Percentiles rank a stretch among this genome's conserved stretches.
These are phyloP conservation scores for Lactarius evosmus DNA, from an alignment of 768 basidiomycete genomes.

Conservation along the genomic window DNA sequence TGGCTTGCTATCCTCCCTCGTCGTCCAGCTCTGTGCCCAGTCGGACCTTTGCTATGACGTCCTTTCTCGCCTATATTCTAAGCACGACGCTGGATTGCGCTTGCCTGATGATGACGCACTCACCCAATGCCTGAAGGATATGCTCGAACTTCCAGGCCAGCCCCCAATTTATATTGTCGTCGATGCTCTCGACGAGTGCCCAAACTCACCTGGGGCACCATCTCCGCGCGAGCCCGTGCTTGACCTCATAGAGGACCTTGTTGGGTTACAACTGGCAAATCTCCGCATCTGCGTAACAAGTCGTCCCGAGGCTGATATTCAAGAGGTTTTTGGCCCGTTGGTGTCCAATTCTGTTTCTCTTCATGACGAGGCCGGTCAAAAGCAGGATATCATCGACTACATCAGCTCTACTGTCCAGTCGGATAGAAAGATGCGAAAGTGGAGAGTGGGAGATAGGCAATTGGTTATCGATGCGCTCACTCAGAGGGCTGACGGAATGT, in stretches of 20 bases:
- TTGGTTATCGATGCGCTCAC: not conserved
- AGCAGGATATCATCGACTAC: not conserved
- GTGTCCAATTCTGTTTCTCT: not conserved
- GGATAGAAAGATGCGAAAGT: constrained; percentile 2
- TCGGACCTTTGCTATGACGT: not conserved
- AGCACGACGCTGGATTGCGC: not conserved
- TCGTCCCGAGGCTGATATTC: constrained; percentile 13
- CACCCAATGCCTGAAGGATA: not conserved
- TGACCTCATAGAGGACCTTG: not conserved
- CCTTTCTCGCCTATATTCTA: not conserved
- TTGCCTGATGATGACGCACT: not conserved
- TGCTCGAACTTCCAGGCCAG: not conserved
- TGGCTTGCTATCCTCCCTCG: constrained; percentile 7
- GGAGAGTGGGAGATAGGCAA: not conserved
- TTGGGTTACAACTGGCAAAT: not conserved
- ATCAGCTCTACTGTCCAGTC: not conserved
- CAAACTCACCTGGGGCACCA: not conserved
- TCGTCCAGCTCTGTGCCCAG: constrained; percentile 4
- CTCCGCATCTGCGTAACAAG: constrained; percentile 1
- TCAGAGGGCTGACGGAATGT: constrained; percentile 9
- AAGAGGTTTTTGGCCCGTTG: not conserved
- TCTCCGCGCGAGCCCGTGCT: not conserved
- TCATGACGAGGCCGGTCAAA: constrained; percentile 5
- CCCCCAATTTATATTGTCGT: not conserved
- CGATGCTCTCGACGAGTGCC: constrained; percentile 18